Base-by-base conservation (phyloP, 139 green algal species). In the Ulvella scutata region DNA sequence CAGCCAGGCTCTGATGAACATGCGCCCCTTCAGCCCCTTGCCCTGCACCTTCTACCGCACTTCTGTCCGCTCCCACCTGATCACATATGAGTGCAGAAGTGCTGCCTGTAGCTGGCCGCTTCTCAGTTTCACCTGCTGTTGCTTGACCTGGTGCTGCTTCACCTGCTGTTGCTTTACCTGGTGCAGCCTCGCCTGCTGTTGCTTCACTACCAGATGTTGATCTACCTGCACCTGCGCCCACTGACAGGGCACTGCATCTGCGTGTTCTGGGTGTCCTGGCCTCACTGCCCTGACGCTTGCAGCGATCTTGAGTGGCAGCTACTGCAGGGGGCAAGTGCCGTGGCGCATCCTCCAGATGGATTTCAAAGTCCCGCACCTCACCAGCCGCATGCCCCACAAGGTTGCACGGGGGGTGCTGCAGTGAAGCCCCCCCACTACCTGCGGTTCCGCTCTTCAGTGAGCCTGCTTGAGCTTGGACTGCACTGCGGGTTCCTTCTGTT, bases 201-300 rank as follows among this genome's bases (percentile, higher is more conserved):
- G 20, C 23, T 77, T 40, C 33, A 28, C 33, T 34, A 28, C 51
- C 37, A 40, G 36, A 10, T 1, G 72, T 33, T 7, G 4, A 3
- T 39, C 17, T 17, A 31, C 21, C 61, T 28, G 31, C 39, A 31
- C 3, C 3, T n/a, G 37, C 23, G n/a, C n/a, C n/a, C n/a, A 74
- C 37, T 88, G 82, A 0, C 87, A 61, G 10, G 77, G 36, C 1
- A 81, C 38, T 10, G 38, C 74, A 74, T 79, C 40, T 3, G 78
- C 33, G 4, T 78, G 73, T 4, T 37, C 62, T 2, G 1, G 38
- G 29, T 3, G 31, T 36, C 37, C 29, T 31, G 43, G 34, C 72
- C 43, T 34, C 0, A 4, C 37, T 23, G 2, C 37, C 0, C 75
- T 29, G 40, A 35, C 34, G 4, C 37, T n/a, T n/a, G n/a, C n/a